Evolutionary conservation across 2,329 filamentous ascomycete genomes (phyloP), one percentile per base, ranked within the genome.

Genomic region (Cadophora sp.): DNA sequence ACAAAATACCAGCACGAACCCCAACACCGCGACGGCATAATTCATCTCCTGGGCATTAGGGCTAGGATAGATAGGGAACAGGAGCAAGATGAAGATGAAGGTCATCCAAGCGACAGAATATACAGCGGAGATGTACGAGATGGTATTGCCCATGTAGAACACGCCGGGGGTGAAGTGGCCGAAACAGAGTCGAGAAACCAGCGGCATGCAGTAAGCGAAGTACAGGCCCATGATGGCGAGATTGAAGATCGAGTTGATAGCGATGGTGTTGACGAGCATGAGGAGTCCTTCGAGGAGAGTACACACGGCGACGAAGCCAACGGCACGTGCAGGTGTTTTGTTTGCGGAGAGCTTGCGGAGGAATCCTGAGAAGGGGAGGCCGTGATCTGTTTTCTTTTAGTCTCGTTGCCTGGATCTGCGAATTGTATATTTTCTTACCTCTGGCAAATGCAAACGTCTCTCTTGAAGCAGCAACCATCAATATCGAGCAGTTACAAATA

Each of bases 171-270:
- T 74, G 67, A 78, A 78, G 62, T 76, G 53, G 8, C 71, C 43
- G 64, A 76, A 77, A 7, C 72, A 29, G 16, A 78, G 69, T 22
- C 76, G 74, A 0, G 75, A 70, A 19, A 78, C 65, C 4, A 78
- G 71, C 2, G 76, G 76, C 76, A 78, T 77, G 58, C 75, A 77
- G 66, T 78, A 78, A 8, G 76, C 76, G 55, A 78, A 77, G 67
- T 78, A 78, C 31, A 78, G 73, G 19, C 76, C 76, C 75, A 77
- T 78, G 51, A 78, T 78, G 3, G 76, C 75, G 22, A 78, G 67
- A 70, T 79, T 76, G 73, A 79, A 77, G 62, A 77, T 73, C 22
- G 75, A 75, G 72, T 80, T 72, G 58, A 78, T 75, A 64, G 77
- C 70, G 62, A 78, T 76, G 27, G 75, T 74, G 61, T 77, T 78